Base-by-base conservation (phyloP, 2,329 filamentous ascomycete genomes). In the Ophiostoma perfectum region DNA sequence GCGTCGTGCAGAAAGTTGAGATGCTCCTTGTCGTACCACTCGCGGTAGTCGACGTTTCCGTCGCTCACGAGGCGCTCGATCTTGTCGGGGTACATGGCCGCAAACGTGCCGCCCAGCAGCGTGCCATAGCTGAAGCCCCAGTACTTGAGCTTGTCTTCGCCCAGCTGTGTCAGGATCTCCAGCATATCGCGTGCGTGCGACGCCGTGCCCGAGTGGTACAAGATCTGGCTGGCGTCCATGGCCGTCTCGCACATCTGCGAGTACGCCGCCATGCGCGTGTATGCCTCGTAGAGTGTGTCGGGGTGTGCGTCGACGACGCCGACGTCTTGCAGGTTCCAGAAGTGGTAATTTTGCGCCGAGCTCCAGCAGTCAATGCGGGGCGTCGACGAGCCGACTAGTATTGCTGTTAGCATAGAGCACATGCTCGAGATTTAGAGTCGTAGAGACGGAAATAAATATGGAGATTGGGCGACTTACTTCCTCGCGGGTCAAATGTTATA, bases 71-170 rank as follows among this genome's bases (percentile, higher is more conserved):
- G 74, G 14, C 82, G 77, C 58, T 81, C 82, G 0, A 86, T 79
- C 62, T 78, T 78, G 41, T 84, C 81, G 1, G 83, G 83, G 67
- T 80, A 85, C 76, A 85, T 78, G 2, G 81, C 78, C 3, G 83
- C 83, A 73, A 85, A 84, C 0, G 80, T 80, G 12, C 80, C 81
- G 3, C 83, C 84, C 0, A 86, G 77, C 2, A 84, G 73, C 7
- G 82, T 84, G 9, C 83, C 83, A 70, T 86, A 86, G 71, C 82
- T 84, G 69, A 84, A 81, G 0, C 83, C 84, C 83, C 83, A 85
- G 73, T 84, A 85, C 62, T 77, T 78, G 6, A 84, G 75, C 74
- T 78, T 80, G 4, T 77, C 74, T 66, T 80, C 72, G 1, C 80
- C 81, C 5, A 60, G 78, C 76, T 71, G 79, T 76, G 44, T 79